These are phyloP conservation scores for Penicillium bialowiezense DNA, from an alignment of 495 filamentous ascomycete species.

Conservation along the genomic window DNA sequence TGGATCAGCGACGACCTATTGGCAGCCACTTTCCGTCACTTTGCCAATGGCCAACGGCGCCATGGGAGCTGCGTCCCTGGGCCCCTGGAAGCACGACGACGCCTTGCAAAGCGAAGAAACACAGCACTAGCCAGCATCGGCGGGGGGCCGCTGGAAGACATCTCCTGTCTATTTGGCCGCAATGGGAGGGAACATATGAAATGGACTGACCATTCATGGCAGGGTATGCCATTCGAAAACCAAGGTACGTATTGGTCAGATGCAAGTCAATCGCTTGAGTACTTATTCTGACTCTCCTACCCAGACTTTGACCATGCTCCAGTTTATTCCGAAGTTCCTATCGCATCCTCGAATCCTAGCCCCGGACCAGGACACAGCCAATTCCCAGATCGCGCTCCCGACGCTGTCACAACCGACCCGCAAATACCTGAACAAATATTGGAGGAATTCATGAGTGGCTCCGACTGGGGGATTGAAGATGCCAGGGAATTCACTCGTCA, in stretches of 20 bases:
- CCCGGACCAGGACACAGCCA: conserved; percentile 9
- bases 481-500: conserved; percentile 25
- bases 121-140: conserved; percentile 41
- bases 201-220: conserved; percentile 36
- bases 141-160: conserved; percentile 30
- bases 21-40: conserved; percentile 46
- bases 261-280: not conserved
- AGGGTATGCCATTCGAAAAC: conserved; percentile 20
- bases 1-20: conserved; percentile 58
- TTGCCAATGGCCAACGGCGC: conserved; percentile 41
- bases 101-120: conserved; percentile 50
- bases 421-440: conserved; percentile 13
- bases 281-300: not conserved
- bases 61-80: conserved; percentile 57
- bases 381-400: not conserved
- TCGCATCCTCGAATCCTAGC: conserved; percentile 24
- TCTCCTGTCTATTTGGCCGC: conserved; percentile 41
- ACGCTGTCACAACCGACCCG: not conserved
- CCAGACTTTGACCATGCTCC: conserved; percentile 13
- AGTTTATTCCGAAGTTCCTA: conserved; percentile 9
- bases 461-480: conserved; percentile 24
- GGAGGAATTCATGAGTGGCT: conserved; percentile 15
- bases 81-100: conserved; percentile 56
- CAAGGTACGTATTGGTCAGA: conserved; percentile 19
- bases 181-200: conserved; percentile 47